Conservation (phyloP, 2,329 filamentous ascomycete genomes). For the Fusarium oligoseptatum region DNA sequence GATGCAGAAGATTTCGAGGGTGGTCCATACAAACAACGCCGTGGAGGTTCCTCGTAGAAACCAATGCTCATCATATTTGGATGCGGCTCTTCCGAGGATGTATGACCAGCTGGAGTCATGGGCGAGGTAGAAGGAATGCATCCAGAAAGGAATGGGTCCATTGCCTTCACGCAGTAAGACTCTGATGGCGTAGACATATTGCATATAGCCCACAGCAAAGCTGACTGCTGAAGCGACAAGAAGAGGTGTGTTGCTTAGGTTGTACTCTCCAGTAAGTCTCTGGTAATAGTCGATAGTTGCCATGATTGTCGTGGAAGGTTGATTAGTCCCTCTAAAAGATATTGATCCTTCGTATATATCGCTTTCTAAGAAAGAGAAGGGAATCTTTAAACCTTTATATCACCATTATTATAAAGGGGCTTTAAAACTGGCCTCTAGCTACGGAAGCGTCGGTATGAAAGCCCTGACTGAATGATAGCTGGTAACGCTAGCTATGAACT, state of each 20-base stretch:
- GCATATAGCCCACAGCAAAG: not conserved
- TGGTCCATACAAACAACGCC: not conserved
- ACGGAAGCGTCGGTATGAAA: not conserved
- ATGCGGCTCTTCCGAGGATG: not conserved
- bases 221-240: not conserved
- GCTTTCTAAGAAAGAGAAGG: not conserved
- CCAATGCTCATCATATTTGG: not conserved
- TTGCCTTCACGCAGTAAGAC: slow-evolving; percentile 4
- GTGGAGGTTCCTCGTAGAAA: not conserved
- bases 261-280: not conserved
- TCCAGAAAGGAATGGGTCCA: slow-evolving; percentile 22
- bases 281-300: not conserved
- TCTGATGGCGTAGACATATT: slow-evolving; percentile 20
- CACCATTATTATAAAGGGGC: not conserved
- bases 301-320: not conserved
- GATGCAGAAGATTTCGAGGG: slow-evolving; percentile 9
- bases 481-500: not conserved
- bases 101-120: slow-evolving; percentile 1
- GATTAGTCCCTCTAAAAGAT: not conserved
- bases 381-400: not conserved
- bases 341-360: not conserved
- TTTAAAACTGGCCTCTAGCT: not conserved
- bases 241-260: not conserved
- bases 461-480: not conserved
- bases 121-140: slow-evolving; percentile 11